A percentile compares a stretch with the other conserved stretches of the same genome.
phyloP scores from a whole-genome alignment of 352 stramenopile genomes.

The Phytopythium oedochilum region DNA sequence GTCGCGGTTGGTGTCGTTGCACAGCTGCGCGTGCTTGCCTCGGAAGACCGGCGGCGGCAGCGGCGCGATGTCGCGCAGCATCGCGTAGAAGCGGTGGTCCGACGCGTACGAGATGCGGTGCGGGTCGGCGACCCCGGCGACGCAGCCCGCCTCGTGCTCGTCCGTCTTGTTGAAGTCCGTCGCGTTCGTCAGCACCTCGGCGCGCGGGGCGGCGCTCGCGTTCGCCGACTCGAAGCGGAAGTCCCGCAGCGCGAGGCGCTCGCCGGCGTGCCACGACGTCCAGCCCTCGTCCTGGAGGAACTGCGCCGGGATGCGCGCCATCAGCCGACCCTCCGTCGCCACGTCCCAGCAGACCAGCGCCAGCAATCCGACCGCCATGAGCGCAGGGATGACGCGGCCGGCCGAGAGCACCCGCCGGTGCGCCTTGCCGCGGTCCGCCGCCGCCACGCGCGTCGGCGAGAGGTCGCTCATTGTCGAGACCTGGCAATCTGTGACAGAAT shows the following conservation, averaged over 20 bases:
- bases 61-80: conserved; percentile 5
- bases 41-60: conserved; percentile 16
- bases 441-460: neutral
- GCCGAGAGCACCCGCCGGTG: neutral
- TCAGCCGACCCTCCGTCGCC: neutral
- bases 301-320: neutral
- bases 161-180: neutral
- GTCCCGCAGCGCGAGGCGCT: neutral
- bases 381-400: neutral
- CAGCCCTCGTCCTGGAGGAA: neutral
- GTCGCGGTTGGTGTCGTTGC: conserved; percentile 7
- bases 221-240: neutral
- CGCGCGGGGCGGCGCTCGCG: neutral
- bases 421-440: neutral
- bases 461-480: neutral
- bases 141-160: conserved; percentile 1
- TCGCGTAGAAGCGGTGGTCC: conserved; percentile 11
- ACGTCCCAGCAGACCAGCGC: neutral
- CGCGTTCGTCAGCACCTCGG: conserved; percentile 4
- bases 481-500: no score
- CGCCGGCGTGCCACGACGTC: neutral
- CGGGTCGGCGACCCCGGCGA: conserved; percentile 7
- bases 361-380: neutral
- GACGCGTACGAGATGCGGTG: conserved; percentile 4
- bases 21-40: conserved; percentile 11